A percentile compares a stretch with the other conserved stretches of the same genome.
Evolutionary conservation across 2,329 filamentous ascomycete genomes (phyloP).

Genomic region (Ceratocystis destructans): DNA sequence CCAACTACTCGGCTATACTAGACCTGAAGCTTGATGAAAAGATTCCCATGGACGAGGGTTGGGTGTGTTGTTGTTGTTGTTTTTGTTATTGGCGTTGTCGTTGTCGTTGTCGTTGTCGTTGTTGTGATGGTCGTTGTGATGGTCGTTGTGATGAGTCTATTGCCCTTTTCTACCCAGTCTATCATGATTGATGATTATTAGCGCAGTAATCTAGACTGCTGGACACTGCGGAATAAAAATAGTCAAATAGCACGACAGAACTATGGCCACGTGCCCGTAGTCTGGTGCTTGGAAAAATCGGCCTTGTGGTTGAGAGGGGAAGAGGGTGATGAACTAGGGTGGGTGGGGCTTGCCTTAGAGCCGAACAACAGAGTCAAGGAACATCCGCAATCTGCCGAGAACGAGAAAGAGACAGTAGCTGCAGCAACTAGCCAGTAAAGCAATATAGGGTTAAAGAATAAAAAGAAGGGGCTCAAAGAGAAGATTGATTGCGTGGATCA

Average conservation of each 20-base stretch:
- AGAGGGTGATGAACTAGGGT: neutral
- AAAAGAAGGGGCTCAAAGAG: neutral
- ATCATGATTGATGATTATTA: too few species aligned
- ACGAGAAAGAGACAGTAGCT: neutral
- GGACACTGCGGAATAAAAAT: neutral
- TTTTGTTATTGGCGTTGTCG: too few species aligned
- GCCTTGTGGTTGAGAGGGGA: neutral
- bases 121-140: too few species aligned
- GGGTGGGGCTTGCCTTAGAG: neutral
- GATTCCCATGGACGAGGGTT: too few species aligned
- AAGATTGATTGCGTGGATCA: neutral
- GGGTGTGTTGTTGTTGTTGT: too few species aligned
- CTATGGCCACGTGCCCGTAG: neutral
- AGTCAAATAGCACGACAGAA: neutral
- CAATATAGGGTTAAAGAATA: neutral
- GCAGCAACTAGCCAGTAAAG: neutral
- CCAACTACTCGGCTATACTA: too few species aligned
- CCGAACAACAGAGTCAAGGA: neutral
- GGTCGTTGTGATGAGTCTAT: too few species aligned
- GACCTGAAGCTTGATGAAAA: too few species aligned
- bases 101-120: too few species aligned
- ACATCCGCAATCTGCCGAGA: slow-evolving; percentile 3
- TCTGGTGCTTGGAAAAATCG: neutral
- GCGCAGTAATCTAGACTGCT: neutral
- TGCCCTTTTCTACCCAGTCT: too few species aligned